These are phyloP conservation scores for Ambrosiella beaveri DNA, from an alignment of 2,329 filamentous ascomycete species.

Conservation along the genomic window DNA sequence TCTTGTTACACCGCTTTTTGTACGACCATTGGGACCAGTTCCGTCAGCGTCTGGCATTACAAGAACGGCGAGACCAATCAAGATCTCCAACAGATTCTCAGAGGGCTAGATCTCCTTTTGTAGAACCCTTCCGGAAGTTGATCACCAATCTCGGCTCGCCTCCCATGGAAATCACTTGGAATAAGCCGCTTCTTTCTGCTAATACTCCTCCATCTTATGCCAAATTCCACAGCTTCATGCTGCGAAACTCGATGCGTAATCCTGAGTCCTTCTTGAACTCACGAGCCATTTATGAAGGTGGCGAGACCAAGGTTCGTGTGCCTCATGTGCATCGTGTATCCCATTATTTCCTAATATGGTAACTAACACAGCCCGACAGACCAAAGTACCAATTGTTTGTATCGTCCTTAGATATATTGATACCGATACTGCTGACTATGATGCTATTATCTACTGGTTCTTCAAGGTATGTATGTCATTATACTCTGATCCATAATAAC, in stretches of 20 bases:
- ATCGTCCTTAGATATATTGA: conserved; percentile 52
- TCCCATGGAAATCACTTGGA: conserved; percentile 52
- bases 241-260: conserved; percentile 48
- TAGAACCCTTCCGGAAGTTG: conserved; percentile 42
- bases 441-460: conserved; percentile 49
- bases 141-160: conserved; percentile 51
- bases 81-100: conserved; percentile 36
- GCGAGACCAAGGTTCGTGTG: conserved; percentile 42
- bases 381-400: conserved; percentile 51
- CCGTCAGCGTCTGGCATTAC: conserved; percentile 42
- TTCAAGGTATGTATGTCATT: conserved; percentile 34
- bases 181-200: conserved; percentile 44
- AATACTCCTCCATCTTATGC: conserved; percentile 49
- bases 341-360: background rate
- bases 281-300: conserved; percentile 51
- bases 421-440: conserved; percentile 45
- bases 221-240: conserved; percentile 56
- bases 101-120: conserved; percentile 35
- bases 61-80: conserved; percentile 39
- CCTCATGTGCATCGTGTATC: no score
- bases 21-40: conserved; percentile 59
- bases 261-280: conserved; percentile 47
- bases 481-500: background rate
- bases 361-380: conserved; percentile 22
- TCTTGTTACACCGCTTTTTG: conserved; percentile 49